Conservation (phyloP, 352 stramenopile species). For the Phytophthora constricta region DNA sequence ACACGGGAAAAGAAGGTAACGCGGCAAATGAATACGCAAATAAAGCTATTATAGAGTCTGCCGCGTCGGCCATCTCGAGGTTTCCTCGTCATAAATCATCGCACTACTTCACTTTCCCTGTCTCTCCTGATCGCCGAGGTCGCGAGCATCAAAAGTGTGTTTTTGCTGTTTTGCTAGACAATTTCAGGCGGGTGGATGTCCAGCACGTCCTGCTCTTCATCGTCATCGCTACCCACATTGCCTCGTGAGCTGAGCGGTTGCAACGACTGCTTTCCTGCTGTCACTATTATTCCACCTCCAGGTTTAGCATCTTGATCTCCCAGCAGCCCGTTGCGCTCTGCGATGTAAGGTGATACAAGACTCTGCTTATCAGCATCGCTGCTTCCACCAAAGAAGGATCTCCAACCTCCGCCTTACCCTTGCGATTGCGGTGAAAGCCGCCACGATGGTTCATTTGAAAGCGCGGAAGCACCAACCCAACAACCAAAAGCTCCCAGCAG, state of each 20-base stretch:
- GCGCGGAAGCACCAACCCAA: conserved; percentile 58
- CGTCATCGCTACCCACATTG: conserved; percentile 28
- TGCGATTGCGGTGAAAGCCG: conserved; percentile 15
- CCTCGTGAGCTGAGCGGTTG: conserved; percentile 18
- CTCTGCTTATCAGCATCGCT: conserved; percentile 37
- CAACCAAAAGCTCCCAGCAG: conserved; percentile 66
- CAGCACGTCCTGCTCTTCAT: conserved; percentile 57
- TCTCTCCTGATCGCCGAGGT: neutral
- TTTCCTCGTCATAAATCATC: neutral
- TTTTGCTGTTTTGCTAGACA: conserved; percentile 29
- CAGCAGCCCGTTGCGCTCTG: conserved; percentile 62
- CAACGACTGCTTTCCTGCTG: conserved; percentile 17
- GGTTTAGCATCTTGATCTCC: conserved; percentile 19
- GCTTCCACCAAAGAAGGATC: conserved; percentile 25
- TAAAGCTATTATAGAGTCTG: conserved; percentile 21
- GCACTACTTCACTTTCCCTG: neutral
- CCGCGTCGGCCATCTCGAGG: neutral
- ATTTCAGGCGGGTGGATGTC: conserved; percentile 43
- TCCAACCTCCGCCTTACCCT: conserved; percentile 23
- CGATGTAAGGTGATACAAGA: conserved; percentile 54
- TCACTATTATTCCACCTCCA: conserved; percentile 19
- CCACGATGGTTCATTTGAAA: conserved; percentile 49
- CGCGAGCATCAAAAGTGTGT: neutral
- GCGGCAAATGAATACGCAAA: conserved; percentile 13
- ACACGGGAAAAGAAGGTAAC: conserved; percentile 2